A percentile compares a stretch with the other conserved stretches of the same genome.
Conservation (phyloP, 805 yeast species). For the Metschnikowia aberdeeniae region DNA sequence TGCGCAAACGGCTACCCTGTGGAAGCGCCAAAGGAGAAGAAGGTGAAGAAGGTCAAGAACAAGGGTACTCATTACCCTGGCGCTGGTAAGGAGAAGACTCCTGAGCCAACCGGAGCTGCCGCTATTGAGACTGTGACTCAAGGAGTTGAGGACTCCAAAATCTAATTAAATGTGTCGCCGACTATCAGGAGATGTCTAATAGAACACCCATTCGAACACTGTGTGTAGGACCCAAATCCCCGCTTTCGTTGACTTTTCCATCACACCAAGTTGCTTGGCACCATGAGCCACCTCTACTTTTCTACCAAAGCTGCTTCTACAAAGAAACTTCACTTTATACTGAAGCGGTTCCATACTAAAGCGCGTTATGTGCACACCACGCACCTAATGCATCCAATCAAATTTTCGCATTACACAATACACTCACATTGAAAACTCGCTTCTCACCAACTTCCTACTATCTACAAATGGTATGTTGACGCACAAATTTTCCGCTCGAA, state of each 20-base stretch:
- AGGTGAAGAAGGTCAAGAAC: constrained; percentile 74
- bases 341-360: neutral
- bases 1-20: constrained; percentile 81
- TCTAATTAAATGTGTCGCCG: neutral
- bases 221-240: too few species aligned
- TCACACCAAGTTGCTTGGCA: too few species aligned
- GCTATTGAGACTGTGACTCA: neutral
- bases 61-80: constrained; percentile 93
- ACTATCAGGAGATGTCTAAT: neutral
- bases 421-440: neutral
- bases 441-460: constrained; percentile 1
- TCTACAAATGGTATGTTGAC: constrained; percentile 15
- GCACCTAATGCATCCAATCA: constrained; percentile 13
- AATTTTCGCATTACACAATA: constrained; percentile 14
- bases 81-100: constrained; percentile 18
- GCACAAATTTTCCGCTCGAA: too few species aligned
- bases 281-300: too few species aligned
- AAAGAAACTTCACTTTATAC: too few species aligned
- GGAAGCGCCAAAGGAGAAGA: constrained; percentile 55
- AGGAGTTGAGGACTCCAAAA: constrained; percentile 1
- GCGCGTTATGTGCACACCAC: constrained; percentile 2
- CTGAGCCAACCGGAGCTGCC: neutral
- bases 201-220: neutral
- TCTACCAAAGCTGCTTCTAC: too few species aligned
- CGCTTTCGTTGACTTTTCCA: too few species aligned